Conservation (phyloP, 2,329 filamentous ascomycete genomes). For the Aureobasidium sp. region DNA sequence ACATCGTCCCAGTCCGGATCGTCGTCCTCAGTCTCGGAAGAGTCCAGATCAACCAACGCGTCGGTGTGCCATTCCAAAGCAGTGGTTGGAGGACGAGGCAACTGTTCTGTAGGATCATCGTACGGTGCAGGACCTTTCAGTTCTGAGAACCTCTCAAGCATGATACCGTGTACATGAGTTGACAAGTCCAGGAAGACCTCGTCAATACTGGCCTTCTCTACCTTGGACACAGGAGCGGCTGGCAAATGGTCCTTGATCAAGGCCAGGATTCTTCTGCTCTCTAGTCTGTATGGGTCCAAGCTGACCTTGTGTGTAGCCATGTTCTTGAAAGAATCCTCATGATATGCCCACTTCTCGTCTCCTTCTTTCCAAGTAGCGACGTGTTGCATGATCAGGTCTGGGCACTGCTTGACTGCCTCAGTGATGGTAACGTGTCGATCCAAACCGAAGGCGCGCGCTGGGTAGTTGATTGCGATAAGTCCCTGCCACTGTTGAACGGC, state of each 20-base stretch:
- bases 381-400: constrained; percentile 76
- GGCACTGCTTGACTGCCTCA: constrained; percentile 82
- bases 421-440: constrained; percentile 67
- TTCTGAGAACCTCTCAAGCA: constrained; percentile 71
- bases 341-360: constrained; percentile 85
- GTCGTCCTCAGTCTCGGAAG: constrained; percentile 61
- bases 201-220: constrained; percentile 93
- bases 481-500: constrained; percentile 95
- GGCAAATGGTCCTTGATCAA: constrained; percentile 68
- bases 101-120: constrained; percentile 59
- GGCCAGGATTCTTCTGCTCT: constrained; percentile 74
- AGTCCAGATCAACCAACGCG: constrained; percentile 70
- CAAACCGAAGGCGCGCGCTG: constrained; percentile 73
- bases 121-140: constrained; percentile 60
- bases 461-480: constrained; percentile 93
- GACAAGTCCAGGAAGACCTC: constrained; percentile 93
- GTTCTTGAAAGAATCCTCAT: constrained; percentile 66
- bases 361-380: constrained; percentile 93
- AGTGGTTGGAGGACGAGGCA: constrained; percentile 65
- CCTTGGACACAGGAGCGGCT: constrained; percentile 51
- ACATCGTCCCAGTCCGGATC: constrained; percentile 97
- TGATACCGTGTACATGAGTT: constrained; percentile 65
- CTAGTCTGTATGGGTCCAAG: constrained; percentile 79
- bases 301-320: constrained; percentile 90
- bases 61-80: constrained; percentile 78